A percentile compares a stretch with the other conserved stretches of the same genome.
phyloP scores from a whole-genome alignment of 75 land plant species.

The Cupressus sempervirens region DNA sequence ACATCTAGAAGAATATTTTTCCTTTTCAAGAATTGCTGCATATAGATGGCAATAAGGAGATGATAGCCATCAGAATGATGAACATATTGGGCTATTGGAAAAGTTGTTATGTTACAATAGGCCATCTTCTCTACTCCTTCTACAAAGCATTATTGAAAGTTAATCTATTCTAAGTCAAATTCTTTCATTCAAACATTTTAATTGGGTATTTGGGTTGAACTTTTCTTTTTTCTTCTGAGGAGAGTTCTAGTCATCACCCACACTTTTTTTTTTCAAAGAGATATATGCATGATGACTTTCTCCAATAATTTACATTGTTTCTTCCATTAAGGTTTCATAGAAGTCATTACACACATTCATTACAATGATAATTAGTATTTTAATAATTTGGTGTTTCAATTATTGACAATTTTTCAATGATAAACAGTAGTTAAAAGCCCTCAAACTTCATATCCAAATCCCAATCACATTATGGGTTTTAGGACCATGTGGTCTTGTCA shows the following conservation, averaged over 20 bases:
- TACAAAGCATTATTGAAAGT: not conserved
- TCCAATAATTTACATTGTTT: too few relatives aligned
- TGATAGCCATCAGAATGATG: slow-evolving; percentile 41
- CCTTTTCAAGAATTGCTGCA: slow-evolving; percentile 35
- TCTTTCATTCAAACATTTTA: not conserved
- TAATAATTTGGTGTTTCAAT: too few relatives aligned
- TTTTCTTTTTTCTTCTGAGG: not conserved
- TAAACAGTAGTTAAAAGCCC: too few relatives aligned
- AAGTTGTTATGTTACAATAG: slow-evolving; percentile 41
- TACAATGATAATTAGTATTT: too few relatives aligned
- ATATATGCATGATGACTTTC: too few relatives aligned
- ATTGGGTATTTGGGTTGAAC: not conserved
- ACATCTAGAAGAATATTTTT: slow-evolving; percentile 46
- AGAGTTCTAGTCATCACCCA: too few relatives aligned
- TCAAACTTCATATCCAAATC: too few relatives aligned
- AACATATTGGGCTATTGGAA: slow-evolving; percentile 37
- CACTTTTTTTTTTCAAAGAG: too few relatives aligned
- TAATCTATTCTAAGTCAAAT: not conserved
- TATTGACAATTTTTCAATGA: too few relatives aligned
- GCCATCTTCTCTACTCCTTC: slow-evolving; percentile 7
- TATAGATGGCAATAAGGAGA: slow-evolving; percentile 50
- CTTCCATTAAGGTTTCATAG: not conserved
- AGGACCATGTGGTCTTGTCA: too few relatives aligned
- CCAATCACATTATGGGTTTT: too few relatives aligned
- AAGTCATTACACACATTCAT: too few relatives aligned